phyloP scores from a whole-genome alignment of 805 yeast genomes.

The Blastobotrys muscicola region DNA sequence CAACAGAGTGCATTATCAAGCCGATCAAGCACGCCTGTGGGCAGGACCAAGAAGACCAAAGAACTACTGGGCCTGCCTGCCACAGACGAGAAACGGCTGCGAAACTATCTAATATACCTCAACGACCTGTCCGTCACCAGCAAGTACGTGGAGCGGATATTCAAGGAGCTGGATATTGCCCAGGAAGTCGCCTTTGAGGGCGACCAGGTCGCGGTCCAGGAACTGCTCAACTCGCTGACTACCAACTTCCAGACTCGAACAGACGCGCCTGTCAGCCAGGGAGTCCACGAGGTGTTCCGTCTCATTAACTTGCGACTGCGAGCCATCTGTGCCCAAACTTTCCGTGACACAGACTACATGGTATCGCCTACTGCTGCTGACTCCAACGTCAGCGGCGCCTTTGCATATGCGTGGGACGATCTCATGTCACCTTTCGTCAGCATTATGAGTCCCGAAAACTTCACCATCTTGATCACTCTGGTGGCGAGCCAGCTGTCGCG shows the following conservation, averaged over 20 bases:
- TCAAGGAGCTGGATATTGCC: slow-evolving; percentile 32
- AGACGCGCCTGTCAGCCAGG: slow-evolving; percentile 35
- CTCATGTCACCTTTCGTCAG: slow-evolving; percentile 57
- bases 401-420: slow-evolving; percentile 55
- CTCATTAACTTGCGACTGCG: slow-evolving; percentile 24
- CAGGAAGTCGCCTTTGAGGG: slow-evolving; percentile 20
- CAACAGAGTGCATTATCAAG: slow-evolving; percentile 9
- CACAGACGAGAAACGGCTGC: slow-evolving; percentile 38
- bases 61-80: slow-evolving; percentile 15
- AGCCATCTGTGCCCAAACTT: slow-evolving; percentile 29
- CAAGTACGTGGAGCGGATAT: slow-evolving; percentile 45
- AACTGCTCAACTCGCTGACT: slow-evolving; percentile 17
- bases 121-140: slow-evolving; percentile 64
- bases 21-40: slow-evolving; percentile 11
- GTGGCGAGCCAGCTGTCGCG: slow-evolving; percentile 48
- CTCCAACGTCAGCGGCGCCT: slow-evolving; percentile 30
- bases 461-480: slow-evolving; percentile 36
- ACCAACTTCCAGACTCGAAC: slow-evolving; percentile 27
- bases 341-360: slow-evolving; percentile 34
- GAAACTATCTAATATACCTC: slow-evolving; percentile 52
- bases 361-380: slow-evolving; percentile 18
- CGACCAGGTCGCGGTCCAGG: slow-evolving; percentile 15
- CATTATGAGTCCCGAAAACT: slow-evolving; percentile 46
- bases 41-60: background rate
- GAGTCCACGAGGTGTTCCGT: slow-evolving; percentile 32